These are phyloP conservation scores for Combretum micranthum DNA, from an alignment of 345 rosid species.

Conservation along the genomic window DNA sequence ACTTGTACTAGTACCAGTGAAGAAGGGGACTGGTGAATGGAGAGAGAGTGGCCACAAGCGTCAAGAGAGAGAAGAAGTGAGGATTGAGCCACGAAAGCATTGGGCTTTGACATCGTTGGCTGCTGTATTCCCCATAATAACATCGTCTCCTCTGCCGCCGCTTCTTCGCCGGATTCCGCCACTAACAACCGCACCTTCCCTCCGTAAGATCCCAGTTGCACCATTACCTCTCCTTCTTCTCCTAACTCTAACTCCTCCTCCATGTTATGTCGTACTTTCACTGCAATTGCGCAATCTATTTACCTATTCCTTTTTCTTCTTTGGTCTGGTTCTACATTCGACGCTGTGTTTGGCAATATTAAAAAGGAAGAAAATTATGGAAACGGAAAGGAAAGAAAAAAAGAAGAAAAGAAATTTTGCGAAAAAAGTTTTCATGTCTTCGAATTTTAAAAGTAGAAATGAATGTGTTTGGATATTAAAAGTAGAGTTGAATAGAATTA, in stretches of 20 bases:
- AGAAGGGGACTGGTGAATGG: conserved; percentile 85
- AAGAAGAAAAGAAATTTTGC: no score
- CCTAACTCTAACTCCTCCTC: conserved; percentile 4
- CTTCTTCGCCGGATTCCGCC: conserved; percentile 49
- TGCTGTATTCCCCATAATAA: conserved; percentile 85
- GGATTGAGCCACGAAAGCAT: conserved; percentile 73
- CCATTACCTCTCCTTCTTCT: conserved; percentile 22
- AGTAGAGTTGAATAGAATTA: no score
- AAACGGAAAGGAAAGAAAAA: no score
- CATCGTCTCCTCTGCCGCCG: conserved; percentile 83
- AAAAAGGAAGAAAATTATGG: no score
- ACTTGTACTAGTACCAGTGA: conserved; percentile 68
- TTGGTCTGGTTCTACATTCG: no score
- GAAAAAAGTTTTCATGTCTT: no score
- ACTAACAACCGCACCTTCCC: conserved; percentile 49
- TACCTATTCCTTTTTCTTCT: background rate
- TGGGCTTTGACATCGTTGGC: conserved; percentile 63
- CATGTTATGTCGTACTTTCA: background rate
- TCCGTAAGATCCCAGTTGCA: conserved; percentile 46
- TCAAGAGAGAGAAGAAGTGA: conserved; percentile 72
- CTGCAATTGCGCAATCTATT: conserved; percentile 5
- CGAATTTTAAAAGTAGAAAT: no score
- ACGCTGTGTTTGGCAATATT: no score
- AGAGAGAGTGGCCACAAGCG: conserved; percentile 81
- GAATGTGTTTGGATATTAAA: no score